phyloP scores from a whole-genome alignment of 129 eudicot species.

The Kitagawia praeruptora region DNA sequence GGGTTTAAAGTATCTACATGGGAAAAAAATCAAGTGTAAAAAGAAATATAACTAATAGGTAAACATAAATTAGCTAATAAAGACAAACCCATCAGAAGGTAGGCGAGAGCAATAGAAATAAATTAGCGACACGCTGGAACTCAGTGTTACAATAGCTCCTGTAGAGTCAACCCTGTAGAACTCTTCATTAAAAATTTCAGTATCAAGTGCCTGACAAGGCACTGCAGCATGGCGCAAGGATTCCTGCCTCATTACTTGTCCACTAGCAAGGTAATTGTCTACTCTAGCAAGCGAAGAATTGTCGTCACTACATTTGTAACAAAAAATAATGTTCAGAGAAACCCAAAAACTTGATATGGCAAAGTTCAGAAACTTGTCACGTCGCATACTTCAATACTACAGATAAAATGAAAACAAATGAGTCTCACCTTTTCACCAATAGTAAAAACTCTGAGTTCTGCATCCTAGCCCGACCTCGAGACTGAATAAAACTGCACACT shows the following conservation, averaged over 20 bases:
- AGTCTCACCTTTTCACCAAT: conserved; percentile 51
- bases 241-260: conserved; percentile 58
- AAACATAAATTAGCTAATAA: not conserved
- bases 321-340: not conserved
- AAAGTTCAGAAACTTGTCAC: not conserved
- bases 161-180: conserved; percentile 59
- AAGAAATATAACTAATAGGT: not conserved
- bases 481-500: conserved; percentile 90
- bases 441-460: conserved; percentile 66
- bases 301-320: conserved; percentile 44
- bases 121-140: conserved; percentile 56
- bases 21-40: not conserved
- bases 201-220: conserved; percentile 55
- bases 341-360: not conserved
- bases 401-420: not conserved
- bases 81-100: conserved; percentile 78
- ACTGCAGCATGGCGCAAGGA: conserved; percentile 53
- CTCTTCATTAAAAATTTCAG: conserved; percentile 28
- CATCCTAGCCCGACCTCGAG: conserved; percentile 99
- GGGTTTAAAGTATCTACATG: conserved; percentile 74
- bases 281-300: conserved; percentile 29
- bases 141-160: conserved; percentile 61
- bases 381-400: not conserved
- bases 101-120: conserved; percentile 79
- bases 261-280: conserved; percentile 50